phyloP scores from a whole-genome alignment of 345 rosid species.

The Cardiospermum halicacabum region DNA sequence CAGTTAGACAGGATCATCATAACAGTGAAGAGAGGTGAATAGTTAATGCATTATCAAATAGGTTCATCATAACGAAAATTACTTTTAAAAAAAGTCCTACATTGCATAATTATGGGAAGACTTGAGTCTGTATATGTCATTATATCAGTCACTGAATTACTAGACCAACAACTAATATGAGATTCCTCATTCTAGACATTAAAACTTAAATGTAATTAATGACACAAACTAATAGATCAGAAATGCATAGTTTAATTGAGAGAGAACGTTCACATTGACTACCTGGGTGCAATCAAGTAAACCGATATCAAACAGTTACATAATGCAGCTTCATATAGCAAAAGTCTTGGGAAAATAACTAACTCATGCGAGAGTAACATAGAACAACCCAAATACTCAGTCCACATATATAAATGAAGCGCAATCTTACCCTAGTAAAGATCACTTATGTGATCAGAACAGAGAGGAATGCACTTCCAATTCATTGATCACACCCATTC shows the following conservation, averaged over 20 bases:
- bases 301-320: background rate
- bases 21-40: no score
- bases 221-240: no score
- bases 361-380: background rate
- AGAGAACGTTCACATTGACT: background rate
- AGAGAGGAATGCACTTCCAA: slow-evolving; percentile 63
- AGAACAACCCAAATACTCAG: slow-evolving; percentile 22
- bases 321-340: background rate
- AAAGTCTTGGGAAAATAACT: background rate
- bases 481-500: slow-evolving; percentile 63
- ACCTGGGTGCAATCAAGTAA: background rate
- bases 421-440: slow-evolving; percentile 69
- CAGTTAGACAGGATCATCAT: no score
- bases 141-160: no score
- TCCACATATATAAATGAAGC: slow-evolving; percentile 50
- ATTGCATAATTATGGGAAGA: no score
- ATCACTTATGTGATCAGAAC: slow-evolving; percentile 59
- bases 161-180: no score
- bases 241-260: background rate
- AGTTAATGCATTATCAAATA: no score
- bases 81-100: no score
- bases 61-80: no score
- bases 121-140: no score
- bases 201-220: no score
- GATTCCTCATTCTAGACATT: no score